Evolutionary conservation across 2,329 filamentous ascomycete species (phyloP).

Genomic region (Pestalotiopsis sp.): DNA sequence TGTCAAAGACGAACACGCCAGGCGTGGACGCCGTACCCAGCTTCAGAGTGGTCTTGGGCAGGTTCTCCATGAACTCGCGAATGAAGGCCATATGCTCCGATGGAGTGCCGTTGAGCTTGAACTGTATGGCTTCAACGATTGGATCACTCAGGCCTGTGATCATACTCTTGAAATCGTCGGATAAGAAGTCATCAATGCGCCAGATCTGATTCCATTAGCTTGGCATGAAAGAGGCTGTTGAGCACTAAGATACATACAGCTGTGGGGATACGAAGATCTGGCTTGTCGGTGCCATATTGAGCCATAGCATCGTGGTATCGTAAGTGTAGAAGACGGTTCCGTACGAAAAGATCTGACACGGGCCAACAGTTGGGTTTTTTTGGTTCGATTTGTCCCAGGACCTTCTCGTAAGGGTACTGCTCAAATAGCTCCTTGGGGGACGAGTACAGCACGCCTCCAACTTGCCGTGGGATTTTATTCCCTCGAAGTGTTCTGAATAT

Average conservation of each 20-base stretch:
- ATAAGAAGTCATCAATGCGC: constrained; percentile 64
- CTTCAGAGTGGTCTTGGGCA: constrained; percentile 60
- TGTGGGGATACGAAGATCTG: constrained; percentile 77
- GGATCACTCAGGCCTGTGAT: constrained; percentile 72
- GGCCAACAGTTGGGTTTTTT: background rate
- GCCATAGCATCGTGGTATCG: constrained; percentile 80
- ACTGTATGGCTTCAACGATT: constrained; percentile 73
- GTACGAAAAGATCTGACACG: background rate
- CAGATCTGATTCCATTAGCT: constrained; percentile 56
- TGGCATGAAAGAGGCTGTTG: background rate
- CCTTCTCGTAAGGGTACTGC: background rate
- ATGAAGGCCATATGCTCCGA: constrained; percentile 45
- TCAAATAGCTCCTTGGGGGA: background rate
- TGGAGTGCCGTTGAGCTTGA: constrained; percentile 57
- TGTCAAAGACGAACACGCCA: constrained; percentile 76
- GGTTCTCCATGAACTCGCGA: constrained; percentile 69
- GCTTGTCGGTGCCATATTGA: constrained; percentile 86
- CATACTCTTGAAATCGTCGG: constrained; percentile 69
- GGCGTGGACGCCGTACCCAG: constrained; percentile 76
- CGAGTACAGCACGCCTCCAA: constrained; percentile 39
- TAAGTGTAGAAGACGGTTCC: background rate
- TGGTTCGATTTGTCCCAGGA: background rate
- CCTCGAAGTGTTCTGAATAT: constrained; percentile 56
- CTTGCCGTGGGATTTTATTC: constrained; percentile 35
- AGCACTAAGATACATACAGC: constrained; percentile 46